These are phyloP conservation scores for Hyaloscypha bicolor DNA, from an alignment of 495 filamentous ascomycete genomes.

Conservation along the genomic window DNA sequence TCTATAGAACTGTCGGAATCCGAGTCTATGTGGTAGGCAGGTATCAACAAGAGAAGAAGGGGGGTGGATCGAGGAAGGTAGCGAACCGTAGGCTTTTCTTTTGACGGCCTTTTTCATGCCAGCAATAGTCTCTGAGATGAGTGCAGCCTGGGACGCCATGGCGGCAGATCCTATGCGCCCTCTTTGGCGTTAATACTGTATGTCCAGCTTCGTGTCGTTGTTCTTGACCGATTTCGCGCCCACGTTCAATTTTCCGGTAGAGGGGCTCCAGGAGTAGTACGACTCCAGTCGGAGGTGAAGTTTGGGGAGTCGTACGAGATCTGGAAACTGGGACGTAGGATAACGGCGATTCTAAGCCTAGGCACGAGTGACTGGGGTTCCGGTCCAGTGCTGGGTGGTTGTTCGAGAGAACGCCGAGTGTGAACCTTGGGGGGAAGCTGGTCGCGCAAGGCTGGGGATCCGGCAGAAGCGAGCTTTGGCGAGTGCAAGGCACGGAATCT, in stretches of 20 bases:
- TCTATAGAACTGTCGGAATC: conserved; percentile 85
- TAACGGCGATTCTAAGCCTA: background rate
- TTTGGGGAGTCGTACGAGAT: background rate
- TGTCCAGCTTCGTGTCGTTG: background rate
- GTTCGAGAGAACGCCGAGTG: background rate
- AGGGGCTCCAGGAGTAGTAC: conserved; percentile 12
- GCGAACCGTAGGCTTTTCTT: conserved; percentile 60
- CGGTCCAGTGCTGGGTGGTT: background rate
- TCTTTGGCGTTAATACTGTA: background rate
- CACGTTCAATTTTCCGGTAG: conserved; percentile 12
- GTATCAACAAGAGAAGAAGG: conserved; percentile 2
- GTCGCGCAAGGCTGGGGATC: background rate
- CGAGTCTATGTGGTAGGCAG: conserved; percentile 57
- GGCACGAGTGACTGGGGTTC: background rate
- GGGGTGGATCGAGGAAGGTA: background rate
- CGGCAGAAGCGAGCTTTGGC: background rate
- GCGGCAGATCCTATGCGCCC: conserved; percentile 27
- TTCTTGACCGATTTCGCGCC: background rate
- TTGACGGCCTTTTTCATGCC: conserved; percentile 75
- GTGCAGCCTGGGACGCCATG: conserved; percentile 72
- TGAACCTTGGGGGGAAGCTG: background rate
- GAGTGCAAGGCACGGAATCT: conserved; percentile 3
- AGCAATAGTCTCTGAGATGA: conserved; percentile 73
- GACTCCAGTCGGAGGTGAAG: background rate
- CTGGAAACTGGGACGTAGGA: background rate